Percentiles rank a stretch among this genome's conserved stretches.
phyloP scores from a whole-genome alignment of 371 early-diverging fungal genomes.

The Coemansia linderi region DNA sequence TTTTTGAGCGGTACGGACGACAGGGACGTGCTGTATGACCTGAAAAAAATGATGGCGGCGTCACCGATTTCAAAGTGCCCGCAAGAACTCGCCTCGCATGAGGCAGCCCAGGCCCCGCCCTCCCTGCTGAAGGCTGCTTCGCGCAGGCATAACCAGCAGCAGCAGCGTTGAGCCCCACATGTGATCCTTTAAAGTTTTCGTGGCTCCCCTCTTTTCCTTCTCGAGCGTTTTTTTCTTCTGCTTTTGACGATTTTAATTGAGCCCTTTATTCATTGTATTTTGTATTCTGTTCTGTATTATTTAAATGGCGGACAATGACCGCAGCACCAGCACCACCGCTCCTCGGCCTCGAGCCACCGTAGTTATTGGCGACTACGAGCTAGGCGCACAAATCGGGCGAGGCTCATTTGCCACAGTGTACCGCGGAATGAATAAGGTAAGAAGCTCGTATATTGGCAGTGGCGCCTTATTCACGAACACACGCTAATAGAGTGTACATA shows the following conservation, averaged over 20 bases:
- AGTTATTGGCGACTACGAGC: slow-evolving; percentile 56
- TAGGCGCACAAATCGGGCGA: slow-evolving; percentile 71
- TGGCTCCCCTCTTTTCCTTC: background rate
- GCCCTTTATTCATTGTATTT: background rate
- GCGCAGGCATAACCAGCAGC: slow-evolving; percentile 9
- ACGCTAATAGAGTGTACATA: background rate
- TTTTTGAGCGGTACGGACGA: slow-evolving; percentile 79
- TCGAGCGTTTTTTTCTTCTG: background rate
- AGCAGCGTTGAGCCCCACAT: slow-evolving; percentile 2
- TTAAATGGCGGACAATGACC: slow-evolving; percentile 48
- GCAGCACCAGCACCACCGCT: slow-evolving; percentile 11
- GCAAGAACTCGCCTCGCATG: slow-evolving; percentile 83
- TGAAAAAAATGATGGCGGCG: slow-evolving; percentile 84
- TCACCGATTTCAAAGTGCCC: slow-evolving; percentile 81
- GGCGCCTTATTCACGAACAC: background rate
- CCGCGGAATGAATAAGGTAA: slow-evolving; percentile 71
- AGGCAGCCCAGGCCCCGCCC: slow-evolving; percentile 71
- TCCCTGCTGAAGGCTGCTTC: slow-evolving; percentile 31
- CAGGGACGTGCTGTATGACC: slow-evolving; percentile 86
- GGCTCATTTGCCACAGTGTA: slow-evolving; percentile 96
- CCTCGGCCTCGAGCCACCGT: slow-evolving; percentile 53
- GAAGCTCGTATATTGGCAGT: slow-evolving; percentile 24
- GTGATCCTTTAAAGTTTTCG: slow-evolving; percentile 1
- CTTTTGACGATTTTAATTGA: background rate
- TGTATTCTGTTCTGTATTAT: background rate